Base-by-base conservation (phyloP, 495 filamentous ascomycete species). In the Bathelium albidoporum region DNA sequence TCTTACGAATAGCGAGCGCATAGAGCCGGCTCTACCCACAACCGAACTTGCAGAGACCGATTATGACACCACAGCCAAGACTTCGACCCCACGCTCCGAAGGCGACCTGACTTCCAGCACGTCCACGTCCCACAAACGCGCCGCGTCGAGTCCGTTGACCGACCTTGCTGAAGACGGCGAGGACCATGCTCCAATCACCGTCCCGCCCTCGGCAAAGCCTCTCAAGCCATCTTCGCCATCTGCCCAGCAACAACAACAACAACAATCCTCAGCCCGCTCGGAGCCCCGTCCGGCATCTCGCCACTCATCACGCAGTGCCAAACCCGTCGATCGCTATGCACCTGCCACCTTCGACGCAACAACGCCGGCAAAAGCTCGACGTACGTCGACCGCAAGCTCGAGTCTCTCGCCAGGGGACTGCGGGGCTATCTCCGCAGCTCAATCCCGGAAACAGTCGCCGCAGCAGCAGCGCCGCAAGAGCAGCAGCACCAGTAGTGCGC, bases 281-380 rank as follows among this genome's bases (percentile, higher is more conserved):
- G 20, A 28, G 12, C 28, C 29, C 5, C 63, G 20, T 4, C 39
- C 12, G 10, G 9, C 29, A 2, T 39, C 59, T 26, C 63, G 63
- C 20, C 63, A 65, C 16, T 65, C 63, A 18, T 34, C 41, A 7
- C 63, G 63, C 36, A 26, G 22, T 18, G 20, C 63, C 14, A 65
- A 65, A 39, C 59, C 63, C 43, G 43, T 65, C 34, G 63, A 65
- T 5, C 63, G 63, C 59, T 65, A 53, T 43, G n/a, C 20, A 2
- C 28, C 34, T 16, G 22, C 60, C 39, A 3, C 60, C 26, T 63
- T 34, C 20, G 59, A 62, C 1, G 16, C 43, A 26, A 2, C 20
- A 7, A 11, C 49, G 7, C 12, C 20, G 5, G 49, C 5, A 12
- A 22, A 16, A 16, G 11, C 1, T 7, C 34, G 26, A 32, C 53